Evolutionary conservation across 169 alveolate species (phyloP).

Genomic region (Plasmodium gallinaceum): DNA sequence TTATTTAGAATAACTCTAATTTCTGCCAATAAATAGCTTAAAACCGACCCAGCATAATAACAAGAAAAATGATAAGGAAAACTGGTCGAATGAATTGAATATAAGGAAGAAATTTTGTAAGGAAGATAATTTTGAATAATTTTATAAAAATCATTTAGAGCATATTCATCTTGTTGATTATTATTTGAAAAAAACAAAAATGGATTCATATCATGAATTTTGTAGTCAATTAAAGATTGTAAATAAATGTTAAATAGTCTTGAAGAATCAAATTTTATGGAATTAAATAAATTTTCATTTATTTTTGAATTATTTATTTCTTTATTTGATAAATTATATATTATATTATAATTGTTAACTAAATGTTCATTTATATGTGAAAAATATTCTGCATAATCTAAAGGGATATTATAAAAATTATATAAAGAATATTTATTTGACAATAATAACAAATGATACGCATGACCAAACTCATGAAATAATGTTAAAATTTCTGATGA

Average conservation of each 20-base stretch:
- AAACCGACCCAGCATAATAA: conserved; percentile 66
- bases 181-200: conserved; percentile 9
- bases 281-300: conserved; percentile 24
- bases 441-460: conserved; percentile 62
- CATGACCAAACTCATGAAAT: conserved; percentile 77
- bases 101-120: conserved; percentile 14
- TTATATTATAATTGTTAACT: conserved; percentile 41
- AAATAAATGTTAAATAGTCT: conserved; percentile 26
- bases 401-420: conserved; percentile 30
- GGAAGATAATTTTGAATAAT: conserved; percentile 20
- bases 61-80: conserved; percentile 75
- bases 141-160: conserved; percentile 24
- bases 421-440: conserved; percentile 22
- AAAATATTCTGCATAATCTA: conserved; percentile 76
- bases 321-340: conserved; percentile 36
- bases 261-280: conserved; percentile 40
- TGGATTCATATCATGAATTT: conserved; percentile 40
- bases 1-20: conserved; percentile 19
- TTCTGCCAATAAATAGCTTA: conserved; percentile 65
- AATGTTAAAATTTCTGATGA: conserved; percentile 49
- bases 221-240: conserved; percentile 54
- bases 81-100: conserved; percentile 60
- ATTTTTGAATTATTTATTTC: conserved; percentile 35
- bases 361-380: conserved; percentile 72
- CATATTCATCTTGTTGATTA: conserved; percentile 6